Base-by-base conservation (phyloP, 768 basidiomycete species). In the Mycena albidolilacea region DNA sequence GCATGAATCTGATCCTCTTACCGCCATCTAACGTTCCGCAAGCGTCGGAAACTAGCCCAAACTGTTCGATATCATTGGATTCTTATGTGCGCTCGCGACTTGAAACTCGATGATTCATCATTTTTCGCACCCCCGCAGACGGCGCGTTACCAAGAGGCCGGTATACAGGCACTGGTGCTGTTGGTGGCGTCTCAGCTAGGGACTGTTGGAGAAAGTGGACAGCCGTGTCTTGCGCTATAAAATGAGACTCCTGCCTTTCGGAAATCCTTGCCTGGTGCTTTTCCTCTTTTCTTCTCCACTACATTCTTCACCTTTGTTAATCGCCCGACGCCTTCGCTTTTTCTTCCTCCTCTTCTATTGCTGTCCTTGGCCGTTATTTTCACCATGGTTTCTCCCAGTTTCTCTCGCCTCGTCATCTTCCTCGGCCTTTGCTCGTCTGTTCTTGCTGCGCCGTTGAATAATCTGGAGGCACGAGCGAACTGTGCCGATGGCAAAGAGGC, bases 381-480 rank as follows among this genome's bases (percentile, higher is more conserved):
- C 48, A 7, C 19, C n/a, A 67, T 67, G 65, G 19, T 67, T 67
- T 58, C 41, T 39, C 3, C 11, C 21, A 44, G 6, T 7, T 61
- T 69, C 59, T 50, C 58, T 69, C 58, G 59, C 21, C 41, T 60
- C 23, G n/a, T 41, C 19, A 41, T 60, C 39, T n/a, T 60, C 23
- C 39, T 60, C 23, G 59, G 35, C 39, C 55, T 70, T 41, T 39
- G 44, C 50, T 70, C 69, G 37, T 54, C 9, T 21, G 69, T 57
- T 38, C 11, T 63, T 41, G 69, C 69, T 8, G 61, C 30, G 15
- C 69, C 69, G 61, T 38, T 70, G 37, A 70, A 37, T 21, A 44
- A 55, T 43, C 60, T 70, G 37, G 69, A 70, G 59, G 39, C 69
- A 23, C 69, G 69, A 17, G 61, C 69, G n/a, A 48, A 12, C 17